These are phyloP conservation scores for Chalara sp. DNA, from an alignment of 2,329 filamentous ascomycete species.

Conservation along the genomic window DNA sequence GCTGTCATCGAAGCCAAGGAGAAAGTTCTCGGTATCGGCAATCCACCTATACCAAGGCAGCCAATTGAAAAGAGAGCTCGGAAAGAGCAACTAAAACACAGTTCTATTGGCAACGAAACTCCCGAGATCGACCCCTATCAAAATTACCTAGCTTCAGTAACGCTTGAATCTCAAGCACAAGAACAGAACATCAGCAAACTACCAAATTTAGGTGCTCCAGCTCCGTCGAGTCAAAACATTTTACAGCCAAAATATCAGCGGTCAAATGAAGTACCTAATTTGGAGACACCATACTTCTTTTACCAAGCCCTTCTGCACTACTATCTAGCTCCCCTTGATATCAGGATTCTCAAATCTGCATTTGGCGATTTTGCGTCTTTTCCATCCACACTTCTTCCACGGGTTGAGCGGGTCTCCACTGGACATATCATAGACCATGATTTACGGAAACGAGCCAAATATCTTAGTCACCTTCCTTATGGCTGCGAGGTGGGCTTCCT, in stretches of 20 bases:
- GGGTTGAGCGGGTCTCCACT: constrained; percentile 64
- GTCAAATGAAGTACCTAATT: constrained; percentile 4
- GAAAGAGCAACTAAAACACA: constrained; percentile 41
- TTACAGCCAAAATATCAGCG: not conserved
- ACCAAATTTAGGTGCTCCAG: not conserved
- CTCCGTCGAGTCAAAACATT: no score
- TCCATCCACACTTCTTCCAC: constrained; percentile 62
- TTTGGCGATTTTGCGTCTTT: constrained; percentile 63
- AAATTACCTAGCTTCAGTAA: constrained; percentile 19
- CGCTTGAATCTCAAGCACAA: no score
- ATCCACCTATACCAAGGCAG: constrained; percentile 50
- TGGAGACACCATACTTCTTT: constrained; percentile 52
- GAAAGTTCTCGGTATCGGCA: constrained; percentile 61
- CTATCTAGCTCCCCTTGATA: constrained; percentile 66
- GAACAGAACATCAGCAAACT: not conserved
- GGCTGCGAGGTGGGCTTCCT: constrained; percentile 68
- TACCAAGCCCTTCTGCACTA: constrained; percentile 68
- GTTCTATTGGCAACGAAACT: constrained; percentile 35
- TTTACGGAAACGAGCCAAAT: constrained; percentile 61
- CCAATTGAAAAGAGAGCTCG: constrained; percentile 40
- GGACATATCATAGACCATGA: constrained; percentile 69
- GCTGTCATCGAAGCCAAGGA: constrained; percentile 71
- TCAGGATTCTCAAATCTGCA: constrained; percentile 64
- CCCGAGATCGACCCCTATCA: constrained; percentile 45
- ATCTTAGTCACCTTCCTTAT: constrained; percentile 62